phyloP scores from a whole-genome alignment of 2,329 filamentous ascomycete genomes.

The Monosporascus sp. region DNA sequence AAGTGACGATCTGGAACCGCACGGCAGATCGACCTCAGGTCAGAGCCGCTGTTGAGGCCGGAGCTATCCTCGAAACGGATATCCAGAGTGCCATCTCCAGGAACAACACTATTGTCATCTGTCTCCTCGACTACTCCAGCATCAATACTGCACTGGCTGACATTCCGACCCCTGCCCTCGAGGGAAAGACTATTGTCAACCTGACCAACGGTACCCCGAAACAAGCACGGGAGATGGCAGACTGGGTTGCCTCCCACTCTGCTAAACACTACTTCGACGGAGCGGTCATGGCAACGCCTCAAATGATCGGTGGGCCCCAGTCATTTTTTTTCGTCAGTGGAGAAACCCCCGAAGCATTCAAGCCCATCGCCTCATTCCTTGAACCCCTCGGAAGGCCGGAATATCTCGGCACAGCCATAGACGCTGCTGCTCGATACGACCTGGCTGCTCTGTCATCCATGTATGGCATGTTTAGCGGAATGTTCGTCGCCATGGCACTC shows the following conservation, averaged over 20 bases:
- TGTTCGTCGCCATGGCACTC: conserved; percentile 17
- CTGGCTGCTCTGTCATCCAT: conserved; percentile 21
- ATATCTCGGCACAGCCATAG: conserved; percentile 14
- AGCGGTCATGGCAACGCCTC: conserved; percentile 24
- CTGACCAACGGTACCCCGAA: conserved; percentile 22
- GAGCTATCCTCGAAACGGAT: conserved; percentile 6
- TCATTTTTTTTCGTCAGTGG: conserved; percentile 18
- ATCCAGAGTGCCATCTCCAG: conserved; percentile 8
- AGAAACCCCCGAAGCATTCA: conserved; percentile 10
- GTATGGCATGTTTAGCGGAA: conserved; percentile 23
- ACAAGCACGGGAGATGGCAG: conserved; percentile 15
- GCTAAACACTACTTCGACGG: conserved; percentile 21
- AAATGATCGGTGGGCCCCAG: conserved; percentile 19
- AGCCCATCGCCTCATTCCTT: conserved; percentile 4
- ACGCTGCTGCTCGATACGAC: conserved; percentile 18
- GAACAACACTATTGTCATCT: conserved; percentile 17
- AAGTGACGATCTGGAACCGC: conserved; percentile 5
- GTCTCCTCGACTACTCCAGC: conserved; percentile 20
- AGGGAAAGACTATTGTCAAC: conserved; percentile 23
- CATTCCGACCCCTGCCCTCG: conserved; percentile 2
- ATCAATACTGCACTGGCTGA: conserved; percentile 7
- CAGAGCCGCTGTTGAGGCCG: background rate
- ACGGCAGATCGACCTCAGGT: conserved; percentile 1
- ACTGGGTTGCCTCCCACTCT: conserved; percentile 7
- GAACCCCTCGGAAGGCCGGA: conserved; percentile 12